A percentile compares a stretch with the other conserved stretches of the same genome.
Evolutionary conservation across 345 rosid genomes (phyloP).

Genomic region (Chamaenerion angustifolium): DNA sequence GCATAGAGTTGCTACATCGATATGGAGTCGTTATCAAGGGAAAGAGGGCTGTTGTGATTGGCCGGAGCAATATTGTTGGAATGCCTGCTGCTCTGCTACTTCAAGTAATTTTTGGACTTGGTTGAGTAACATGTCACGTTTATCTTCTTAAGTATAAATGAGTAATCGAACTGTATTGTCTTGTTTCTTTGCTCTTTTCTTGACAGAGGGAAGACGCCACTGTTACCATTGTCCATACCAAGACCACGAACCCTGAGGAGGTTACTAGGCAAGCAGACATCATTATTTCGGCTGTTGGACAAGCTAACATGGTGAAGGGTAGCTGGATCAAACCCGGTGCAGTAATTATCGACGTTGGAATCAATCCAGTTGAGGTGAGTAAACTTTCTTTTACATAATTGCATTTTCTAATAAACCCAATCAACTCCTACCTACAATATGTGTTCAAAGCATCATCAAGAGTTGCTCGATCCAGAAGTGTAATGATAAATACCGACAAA

Average conservation of each 20-base stretch:
- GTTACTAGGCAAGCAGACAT: constrained; percentile 67
- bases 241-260: constrained; percentile 68
- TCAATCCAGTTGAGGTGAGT: constrained; percentile 65
- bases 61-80: constrained; percentile 91
- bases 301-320: constrained; percentile 69
- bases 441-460: too few relatives aligned
- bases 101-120: constrained; percentile 28
- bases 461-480: too few relatives aligned
- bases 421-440: neutral
- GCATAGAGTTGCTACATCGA: constrained; percentile 71
- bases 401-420: neutral
- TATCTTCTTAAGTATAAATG: neutral
- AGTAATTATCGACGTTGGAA: constrained; percentile 80
- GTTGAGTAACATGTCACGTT: neutral
- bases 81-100: constrained; percentile 84
- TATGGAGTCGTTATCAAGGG: constrained; percentile 65
- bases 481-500: too few relatives aligned
- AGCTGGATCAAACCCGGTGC: constrained; percentile 90
- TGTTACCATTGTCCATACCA: constrained; percentile 57
- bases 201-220: constrained; percentile 79
- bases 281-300: constrained; percentile 66
- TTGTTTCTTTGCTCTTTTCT: neutral
- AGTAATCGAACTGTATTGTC: neutral
- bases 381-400: neutral
- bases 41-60: constrained; percentile 70